These are phyloP conservation scores for Saprolegnia diclina DNA, from an alignment of 352 stramenopile genomes.

Conservation along the genomic window DNA sequence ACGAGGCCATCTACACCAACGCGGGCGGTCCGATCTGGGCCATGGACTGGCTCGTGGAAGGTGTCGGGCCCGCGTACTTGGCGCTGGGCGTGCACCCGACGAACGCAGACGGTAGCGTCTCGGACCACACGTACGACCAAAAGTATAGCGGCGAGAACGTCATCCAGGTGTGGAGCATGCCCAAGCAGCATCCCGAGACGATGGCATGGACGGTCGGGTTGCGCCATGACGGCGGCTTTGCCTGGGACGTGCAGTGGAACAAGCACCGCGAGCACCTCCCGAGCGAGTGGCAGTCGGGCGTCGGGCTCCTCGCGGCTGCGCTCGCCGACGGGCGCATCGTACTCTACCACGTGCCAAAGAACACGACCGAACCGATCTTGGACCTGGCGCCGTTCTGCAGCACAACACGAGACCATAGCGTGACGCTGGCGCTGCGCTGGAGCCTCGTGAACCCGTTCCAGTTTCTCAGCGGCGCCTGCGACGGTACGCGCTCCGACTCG, in stretches of 20 bases:
- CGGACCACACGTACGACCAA: conserved; percentile 18
- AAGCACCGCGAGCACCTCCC: conserved; percentile 33
- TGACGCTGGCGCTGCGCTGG: conserved; percentile 71
- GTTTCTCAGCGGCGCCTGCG: conserved; percentile 72
- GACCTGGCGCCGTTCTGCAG: conserved; percentile 31
- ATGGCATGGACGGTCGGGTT: conserved; percentile 59
- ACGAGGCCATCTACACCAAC: conserved; percentile 12
- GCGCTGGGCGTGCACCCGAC: conserved; percentile 23
- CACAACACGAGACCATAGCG: conserved; percentile 33
- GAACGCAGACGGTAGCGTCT: not conserved
- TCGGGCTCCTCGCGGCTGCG: conserved; percentile 60
- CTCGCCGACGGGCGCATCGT: conserved; percentile 72
- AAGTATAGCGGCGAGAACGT: conserved; percentile 20
- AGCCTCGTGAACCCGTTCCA: conserved; percentile 61
- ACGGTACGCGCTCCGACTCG: conserved; percentile 38
- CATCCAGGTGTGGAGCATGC: conserved; percentile 19
- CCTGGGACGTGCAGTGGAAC: conserved; percentile 78
- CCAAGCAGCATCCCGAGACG: not conserved
- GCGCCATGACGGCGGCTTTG: conserved; percentile 64
- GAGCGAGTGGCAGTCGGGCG: conserved; percentile 29
- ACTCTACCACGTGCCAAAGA: conserved; percentile 56
- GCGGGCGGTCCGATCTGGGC: conserved; percentile 22
- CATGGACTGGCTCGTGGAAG: conserved; percentile 7
- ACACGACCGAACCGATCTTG: conserved; percentile 32
- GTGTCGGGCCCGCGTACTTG: not conserved